These are phyloP conservation scores for Hirschioporus abietinus DNA, from an alignment of 768 basidiomycete species.

Conservation along the genomic window DNA sequence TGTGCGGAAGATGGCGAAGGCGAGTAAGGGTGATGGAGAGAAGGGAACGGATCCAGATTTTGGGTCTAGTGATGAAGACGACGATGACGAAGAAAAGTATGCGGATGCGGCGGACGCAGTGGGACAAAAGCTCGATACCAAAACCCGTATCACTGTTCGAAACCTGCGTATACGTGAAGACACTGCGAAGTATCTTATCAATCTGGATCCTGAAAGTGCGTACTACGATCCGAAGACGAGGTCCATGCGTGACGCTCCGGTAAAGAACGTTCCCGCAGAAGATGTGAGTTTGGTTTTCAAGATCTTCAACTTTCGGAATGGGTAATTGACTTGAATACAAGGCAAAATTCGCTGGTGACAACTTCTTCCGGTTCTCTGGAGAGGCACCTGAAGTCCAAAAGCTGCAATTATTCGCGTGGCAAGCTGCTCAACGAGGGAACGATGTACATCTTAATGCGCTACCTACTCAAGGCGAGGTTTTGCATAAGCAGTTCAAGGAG, in stretches of 20 bases:
- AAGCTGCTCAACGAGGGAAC: slow-evolving; percentile 87
- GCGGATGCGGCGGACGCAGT: slow-evolving; percentile 97
- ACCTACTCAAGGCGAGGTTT: slow-evolving; percentile 89
- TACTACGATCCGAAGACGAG: slow-evolving; percentile 99
- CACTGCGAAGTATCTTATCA: slow-evolving; percentile 97
- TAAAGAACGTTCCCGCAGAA: slow-evolving; percentile 71
- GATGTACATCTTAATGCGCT: slow-evolving; percentile 95
- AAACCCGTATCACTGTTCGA: slow-evolving; percentile 96
- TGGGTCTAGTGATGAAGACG: slow-evolving; percentile 93
- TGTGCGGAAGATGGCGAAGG: slow-evolving; percentile 93
- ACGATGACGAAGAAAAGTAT: slow-evolving; percentile 96
- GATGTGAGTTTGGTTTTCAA: slow-evolving; percentile 54
- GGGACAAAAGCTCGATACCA: slow-evolving; percentile 96
- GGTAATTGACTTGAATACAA: slow-evolving; percentile 24
- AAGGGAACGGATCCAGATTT: slow-evolving; percentile 79
- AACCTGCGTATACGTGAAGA: slow-evolving; percentile 99
- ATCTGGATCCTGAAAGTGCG: slow-evolving; percentile 90
- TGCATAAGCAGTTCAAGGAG: slow-evolving; percentile 85
- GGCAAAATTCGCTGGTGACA: slow-evolving; percentile 94
- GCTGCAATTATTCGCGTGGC: slow-evolving; percentile 96
- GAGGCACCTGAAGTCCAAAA: slow-evolving; percentile 90
- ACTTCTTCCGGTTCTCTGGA: slow-evolving; percentile 87
- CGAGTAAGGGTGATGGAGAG: slow-evolving; percentile 68
- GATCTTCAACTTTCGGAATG: slow-evolving; percentile 6
- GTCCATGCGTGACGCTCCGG: slow-evolving; percentile 97